These are phyloP conservation scores for Xylaria sp. DNA, from an alignment of 2,329 filamentous ascomycete genomes.

Conservation along the genomic window DNA sequence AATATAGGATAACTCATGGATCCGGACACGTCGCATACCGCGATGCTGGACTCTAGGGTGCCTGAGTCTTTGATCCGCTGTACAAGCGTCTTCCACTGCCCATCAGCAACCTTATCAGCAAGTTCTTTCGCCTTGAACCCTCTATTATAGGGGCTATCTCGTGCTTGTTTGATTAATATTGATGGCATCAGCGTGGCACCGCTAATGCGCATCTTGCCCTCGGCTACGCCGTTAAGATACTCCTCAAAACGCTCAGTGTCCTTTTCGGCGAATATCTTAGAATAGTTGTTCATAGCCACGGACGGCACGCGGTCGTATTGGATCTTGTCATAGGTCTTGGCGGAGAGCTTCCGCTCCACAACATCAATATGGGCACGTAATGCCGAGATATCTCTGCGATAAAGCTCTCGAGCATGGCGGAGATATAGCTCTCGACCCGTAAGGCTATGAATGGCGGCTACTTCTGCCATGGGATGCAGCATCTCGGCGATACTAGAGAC, in stretches of 20 bases:
- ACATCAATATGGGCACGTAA: constrained; percentile 63
- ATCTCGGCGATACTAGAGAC: constrained; percentile 67
- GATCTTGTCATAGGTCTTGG: constrained; percentile 59
- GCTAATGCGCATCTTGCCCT: constrained; percentile 61
- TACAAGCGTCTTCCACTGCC: constrained; percentile 68
- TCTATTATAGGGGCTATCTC: not conserved
- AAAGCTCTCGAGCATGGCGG: constrained; percentile 62
- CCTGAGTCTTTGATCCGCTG: constrained; percentile 66
- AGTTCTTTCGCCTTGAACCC: constrained; percentile 39
- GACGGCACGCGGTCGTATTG: constrained; percentile 67
- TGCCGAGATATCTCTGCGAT: constrained; percentile 61
- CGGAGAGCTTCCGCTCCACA: constrained; percentile 63
- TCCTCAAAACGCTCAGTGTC: constrained; percentile 60
- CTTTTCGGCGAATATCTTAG: constrained; percentile 59
- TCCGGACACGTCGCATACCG: constrained; percentile 67
- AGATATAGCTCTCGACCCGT: constrained; percentile 61
- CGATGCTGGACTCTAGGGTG: constrained; percentile 62
- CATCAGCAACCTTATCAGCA: constrained; percentile 53
- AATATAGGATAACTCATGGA: constrained; percentile 58
- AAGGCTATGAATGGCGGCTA: constrained; percentile 47
- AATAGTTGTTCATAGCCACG: constrained; percentile 65
- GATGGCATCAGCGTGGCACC: constrained; percentile 66
- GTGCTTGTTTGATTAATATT: constrained; percentile 52
- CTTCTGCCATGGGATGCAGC: constrained; percentile 53
- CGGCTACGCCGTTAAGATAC: constrained; percentile 61